A percentile compares a stretch with the other conserved stretches of the same genome.
phyloP scores from a whole-genome alignment of 176 grass and related monocot genomes.

The Avena insularis region DNA sequence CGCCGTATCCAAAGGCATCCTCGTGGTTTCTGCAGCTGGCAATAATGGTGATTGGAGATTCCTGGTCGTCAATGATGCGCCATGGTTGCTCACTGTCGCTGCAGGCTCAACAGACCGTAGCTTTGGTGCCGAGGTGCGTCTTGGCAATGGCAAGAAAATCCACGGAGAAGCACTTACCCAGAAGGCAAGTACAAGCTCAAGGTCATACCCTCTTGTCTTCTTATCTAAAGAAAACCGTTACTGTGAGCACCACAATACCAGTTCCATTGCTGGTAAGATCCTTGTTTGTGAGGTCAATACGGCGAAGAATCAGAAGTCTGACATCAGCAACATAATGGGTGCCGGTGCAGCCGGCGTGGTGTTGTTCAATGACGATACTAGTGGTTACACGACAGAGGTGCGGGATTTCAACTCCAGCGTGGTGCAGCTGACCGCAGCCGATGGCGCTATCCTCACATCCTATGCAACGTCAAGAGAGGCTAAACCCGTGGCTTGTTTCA shows the following conservation, averaged over 20 bases:
- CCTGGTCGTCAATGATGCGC: slow-evolving; percentile 45
- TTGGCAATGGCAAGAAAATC: neutral
- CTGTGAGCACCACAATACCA: neutral
- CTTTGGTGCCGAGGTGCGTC: slow-evolving; percentile 13
- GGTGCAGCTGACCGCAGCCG: neutral
- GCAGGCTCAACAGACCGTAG: neutral
- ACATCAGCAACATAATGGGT: neutral
- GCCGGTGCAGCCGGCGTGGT: slow-evolving; percentile 21
- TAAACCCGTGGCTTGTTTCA: neutral
- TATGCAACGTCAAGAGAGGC: neutral
- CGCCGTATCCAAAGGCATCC: slow-evolving; percentile 24
- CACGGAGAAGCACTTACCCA: slow-evolving; percentile 31
- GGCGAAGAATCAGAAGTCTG: neutral
- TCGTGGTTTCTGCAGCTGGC: neutral
- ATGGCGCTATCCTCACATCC: neutral
- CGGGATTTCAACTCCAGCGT: slow-evolving; percentile 1
- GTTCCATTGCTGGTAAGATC: slow-evolving; percentile 28
- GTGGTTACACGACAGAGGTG: slow-evolving; percentile 9
- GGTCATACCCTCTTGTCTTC: slow-evolving; percentile 4
- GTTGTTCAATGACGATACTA: neutral
- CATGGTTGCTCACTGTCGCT: slow-evolving; percentile 56
- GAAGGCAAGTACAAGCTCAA: neutral
- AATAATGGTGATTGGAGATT: neutral
- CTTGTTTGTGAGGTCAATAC: slow-evolving; percentile 1
- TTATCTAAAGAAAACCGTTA: neutral